A percentile compares a stretch with the other conserved stretches of the same genome.
Conservation (phyloP, 2,329 filamentous ascomycete genomes). For the Parafenestella ontariensis region DNA sequence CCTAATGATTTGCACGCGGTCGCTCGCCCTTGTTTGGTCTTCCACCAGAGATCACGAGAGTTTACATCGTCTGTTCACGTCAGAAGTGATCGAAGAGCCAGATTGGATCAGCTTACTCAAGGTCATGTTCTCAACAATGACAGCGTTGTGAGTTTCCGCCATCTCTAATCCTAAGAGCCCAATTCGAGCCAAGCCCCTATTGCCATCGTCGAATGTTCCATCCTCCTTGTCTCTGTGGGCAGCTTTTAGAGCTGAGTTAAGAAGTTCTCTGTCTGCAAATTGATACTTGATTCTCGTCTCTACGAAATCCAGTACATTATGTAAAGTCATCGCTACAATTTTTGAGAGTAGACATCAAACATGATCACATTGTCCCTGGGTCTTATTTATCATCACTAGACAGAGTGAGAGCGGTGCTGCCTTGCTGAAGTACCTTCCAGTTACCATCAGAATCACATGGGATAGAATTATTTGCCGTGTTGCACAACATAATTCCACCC, state of each 20-base stretch:
- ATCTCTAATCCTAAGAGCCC: slow-evolving; percentile 1
- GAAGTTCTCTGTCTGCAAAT: background rate
- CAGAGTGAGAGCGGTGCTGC: too few relatives aligned
- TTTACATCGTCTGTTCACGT: slow-evolving; percentile 2
- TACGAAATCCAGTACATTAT: background rate
- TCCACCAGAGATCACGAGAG: slow-evolving; percentile 4
- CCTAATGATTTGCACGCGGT: slow-evolving; percentile 1
- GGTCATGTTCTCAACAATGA: slow-evolving; percentile 3
- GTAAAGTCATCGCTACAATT: background rate
- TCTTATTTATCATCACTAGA: too few relatives aligned
- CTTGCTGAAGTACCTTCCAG: too few relatives aligned
- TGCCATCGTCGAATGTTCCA: slow-evolving; percentile 1
- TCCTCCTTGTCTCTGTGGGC: background rate
- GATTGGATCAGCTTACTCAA: background rate
- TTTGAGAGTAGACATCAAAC: too few relatives aligned
- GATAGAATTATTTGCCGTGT: too few relatives aligned
- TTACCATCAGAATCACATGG: too few relatives aligned
- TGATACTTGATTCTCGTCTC: background rate
- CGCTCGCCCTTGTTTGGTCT: slow-evolving; percentile 2
- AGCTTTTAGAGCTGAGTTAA: background rate
- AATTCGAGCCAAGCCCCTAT: slow-evolving; percentile 6
- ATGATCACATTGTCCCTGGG: too few relatives aligned
- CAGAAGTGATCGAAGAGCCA: background rate
- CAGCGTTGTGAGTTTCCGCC: slow-evolving; percentile 1
- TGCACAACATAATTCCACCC: too few relatives aligned